Evolutionary conservation across 2,329 filamentous ascomycete genomes (phyloP), one percentile per base, ranked within the genome.

Genomic region (Nothomitra cinnamomea): DNA sequence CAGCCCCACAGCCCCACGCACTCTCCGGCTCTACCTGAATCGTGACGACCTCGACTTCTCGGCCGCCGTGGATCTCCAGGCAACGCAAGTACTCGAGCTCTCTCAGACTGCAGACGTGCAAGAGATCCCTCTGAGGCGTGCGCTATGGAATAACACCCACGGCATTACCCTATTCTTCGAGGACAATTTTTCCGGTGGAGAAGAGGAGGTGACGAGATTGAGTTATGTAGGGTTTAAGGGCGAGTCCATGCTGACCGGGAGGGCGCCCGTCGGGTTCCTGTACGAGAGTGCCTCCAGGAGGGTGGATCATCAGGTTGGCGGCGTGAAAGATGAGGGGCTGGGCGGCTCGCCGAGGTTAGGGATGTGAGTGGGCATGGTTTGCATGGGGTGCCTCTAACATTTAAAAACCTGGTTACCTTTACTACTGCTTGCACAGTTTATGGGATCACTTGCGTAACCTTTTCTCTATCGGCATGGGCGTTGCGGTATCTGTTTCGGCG

Each of bases 271-370:
- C 5, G 87, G 84, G 60, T 90, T 96, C 61, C 62, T 95, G 56
- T 98, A 96, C 67, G 92, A 98, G 75, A 85, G 88, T 17, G 90
- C 90, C 24, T 84, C 92, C 36, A 95, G 95, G 66, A 92, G 90
- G 12, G 78, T 72, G 48, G 92, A 98, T 69, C 92, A 98, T 69
- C 78, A 35, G 45, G 45, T 49, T 19, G 24, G 21, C n/a, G 45
- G 76, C 69, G 50, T 49, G 10, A 35, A 35, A 13, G 45, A 49
- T 10, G 32, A 32, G 25, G 13, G 2, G 2, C 24, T 32, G n/a
- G 45, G 45, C 13, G 45, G 45, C 3, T 32, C 45, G 22, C 10
- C 28, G 28, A 49, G 45, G 25, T 22, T 49, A 12, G 45, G 45
- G 22, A 49, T 49, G 45, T 49, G 32, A 35, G 24, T 2, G 21